phyloP scores from a whole-genome alignment of 2,329 filamentous ascomycete species.

The Fusarium lateritium region DNA sequence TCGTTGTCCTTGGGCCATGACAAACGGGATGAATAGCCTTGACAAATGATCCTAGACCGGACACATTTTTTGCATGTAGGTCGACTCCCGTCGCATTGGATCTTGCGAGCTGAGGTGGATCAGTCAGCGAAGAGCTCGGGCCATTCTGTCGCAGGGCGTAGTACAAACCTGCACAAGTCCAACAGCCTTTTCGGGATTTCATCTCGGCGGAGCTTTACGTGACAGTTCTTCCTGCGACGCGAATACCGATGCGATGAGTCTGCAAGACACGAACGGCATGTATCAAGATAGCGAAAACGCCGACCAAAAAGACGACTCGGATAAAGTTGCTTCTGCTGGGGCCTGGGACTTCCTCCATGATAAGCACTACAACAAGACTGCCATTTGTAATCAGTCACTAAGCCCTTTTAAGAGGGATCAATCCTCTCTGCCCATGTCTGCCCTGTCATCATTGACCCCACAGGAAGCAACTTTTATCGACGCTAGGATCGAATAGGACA shows the following conservation, averaged over 20 bases:
- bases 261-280: too few species aligned
- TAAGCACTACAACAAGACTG: background rate
- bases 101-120: conserved; percentile 31
- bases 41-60: conserved; percentile 12
- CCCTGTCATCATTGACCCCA: conserved; percentile 16
- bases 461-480: conserved; percentile 37
- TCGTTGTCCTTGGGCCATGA: conserved; percentile 39
- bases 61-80: conserved; percentile 32
- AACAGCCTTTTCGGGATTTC: conserved; percentile 37
- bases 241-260: background rate
- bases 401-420: background rate
- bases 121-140: conserved; percentile 3
- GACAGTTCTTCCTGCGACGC: background rate
- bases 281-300: background rate
- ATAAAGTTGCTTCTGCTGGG: conserved; percentile 22
- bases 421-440: background rate
- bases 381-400: conserved; percentile 14
- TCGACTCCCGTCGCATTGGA: conserved; percentile 37
- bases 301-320: background rate
- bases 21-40: conserved; percentile 35
- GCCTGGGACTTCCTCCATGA: background rate
- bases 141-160: background rate
- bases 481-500: background rate
- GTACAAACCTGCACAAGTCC: conserved; percentile 42
- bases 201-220: background rate